These are phyloP conservation scores for Cytospora piceae DNA, from an alignment of 2,329 filamentous ascomycete genomes.

Conservation along the genomic window DNA sequence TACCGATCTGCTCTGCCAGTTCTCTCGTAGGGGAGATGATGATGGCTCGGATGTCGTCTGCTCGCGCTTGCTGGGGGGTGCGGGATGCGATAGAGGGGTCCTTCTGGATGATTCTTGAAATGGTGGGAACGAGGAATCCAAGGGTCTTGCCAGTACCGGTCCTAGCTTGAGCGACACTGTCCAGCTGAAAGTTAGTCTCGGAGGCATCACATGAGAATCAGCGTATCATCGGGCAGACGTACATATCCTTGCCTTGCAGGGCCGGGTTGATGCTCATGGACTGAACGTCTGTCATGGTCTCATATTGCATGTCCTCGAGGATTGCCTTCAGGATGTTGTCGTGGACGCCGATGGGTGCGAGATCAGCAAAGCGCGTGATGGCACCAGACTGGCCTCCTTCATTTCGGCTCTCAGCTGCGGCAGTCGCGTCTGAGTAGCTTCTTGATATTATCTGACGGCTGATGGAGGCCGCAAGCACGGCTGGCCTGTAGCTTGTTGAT, in stretches of 20 bases:
- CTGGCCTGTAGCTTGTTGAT: constrained; percentile 17
- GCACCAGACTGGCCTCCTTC: constrained; percentile 33
- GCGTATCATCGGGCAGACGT: constrained; percentile 43
- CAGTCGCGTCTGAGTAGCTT: constrained; percentile 32
- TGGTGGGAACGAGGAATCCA: constrained; percentile 83
- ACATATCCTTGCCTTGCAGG: constrained; percentile 82
- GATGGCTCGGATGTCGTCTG: constrained; percentile 68
- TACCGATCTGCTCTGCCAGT: constrained; percentile 78
- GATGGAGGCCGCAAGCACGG: constrained; percentile 22
- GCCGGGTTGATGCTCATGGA: constrained; percentile 79
- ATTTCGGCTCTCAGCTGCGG: constrained; percentile 25
- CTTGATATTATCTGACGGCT: constrained; percentile 24
- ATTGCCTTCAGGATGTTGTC: constrained; percentile 69
- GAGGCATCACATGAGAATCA: neutral
- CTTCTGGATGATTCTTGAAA: constrained; percentile 74
- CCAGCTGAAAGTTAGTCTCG: constrained; percentile 33
- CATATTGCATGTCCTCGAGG: constrained; percentile 72
- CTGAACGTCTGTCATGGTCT: constrained; percentile 92
- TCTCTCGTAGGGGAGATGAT: constrained; percentile 81
- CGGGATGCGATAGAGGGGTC: constrained; percentile 62
- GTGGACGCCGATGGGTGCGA: constrained; percentile 59
- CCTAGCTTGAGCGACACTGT: constrained; percentile 86
- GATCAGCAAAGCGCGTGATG: constrained; percentile 49
- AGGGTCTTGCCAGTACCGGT: constrained; percentile 97
- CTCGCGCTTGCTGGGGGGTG: constrained; percentile 41